A percentile compares a stretch with the other conserved stretches of the same genome.
Conservation (phyloP, 768 basidiomycete species). For the Myochromella boudieri region DNA sequence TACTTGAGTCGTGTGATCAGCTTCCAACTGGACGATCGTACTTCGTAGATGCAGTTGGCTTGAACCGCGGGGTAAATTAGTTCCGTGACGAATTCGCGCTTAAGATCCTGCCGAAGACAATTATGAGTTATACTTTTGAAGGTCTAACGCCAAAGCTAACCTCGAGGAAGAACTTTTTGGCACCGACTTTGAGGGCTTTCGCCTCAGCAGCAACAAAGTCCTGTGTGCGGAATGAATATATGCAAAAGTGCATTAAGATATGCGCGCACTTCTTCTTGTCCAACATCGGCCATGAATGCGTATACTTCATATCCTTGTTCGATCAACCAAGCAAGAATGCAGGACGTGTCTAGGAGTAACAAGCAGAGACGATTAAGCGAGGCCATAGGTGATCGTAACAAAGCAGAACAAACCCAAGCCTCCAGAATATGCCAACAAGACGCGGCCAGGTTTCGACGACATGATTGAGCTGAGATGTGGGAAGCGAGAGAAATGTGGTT, state of each 20-base stretch:
- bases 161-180: slow-evolving; percentile 94
- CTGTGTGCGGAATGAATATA: slow-evolving; percentile 36
- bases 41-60: slow-evolving; percentile 99
- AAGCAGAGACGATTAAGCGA: too few relatives aligned
- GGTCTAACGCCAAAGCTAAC: slow-evolving; percentile 37
- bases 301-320: slow-evolving; percentile 97
- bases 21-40: slow-evolving; percentile 26
- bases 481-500: slow-evolving; percentile 1
- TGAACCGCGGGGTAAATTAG: slow-evolving; percentile 98
- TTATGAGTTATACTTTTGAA: background rate
- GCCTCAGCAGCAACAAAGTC: slow-evolving; percentile 90
- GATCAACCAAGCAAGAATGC: slow-evolving; percentile 98
- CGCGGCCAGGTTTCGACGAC: slow-evolving; percentile 69
- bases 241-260: background rate
- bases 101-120: slow-evolving; percentile 70
- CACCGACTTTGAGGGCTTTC: slow-evolving; percentile 90
- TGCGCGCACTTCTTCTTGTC: slow-evolving; percentile 75
- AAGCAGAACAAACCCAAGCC: slow-evolving; percentile 76
- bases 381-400: slow-evolving; percentile 11
- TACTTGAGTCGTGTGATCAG: slow-evolving; percentile 4
- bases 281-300: slow-evolving; percentile 96
- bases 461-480: slow-evolving; percentile 27
- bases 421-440: slow-evolving; percentile 96
- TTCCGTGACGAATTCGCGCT: slow-evolving; percentile 92
- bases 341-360: slow-evolving; percentile 99